phyloP scores from a whole-genome alignment of 106 monocot species.

The Platanthera zijinensis region DNA sequence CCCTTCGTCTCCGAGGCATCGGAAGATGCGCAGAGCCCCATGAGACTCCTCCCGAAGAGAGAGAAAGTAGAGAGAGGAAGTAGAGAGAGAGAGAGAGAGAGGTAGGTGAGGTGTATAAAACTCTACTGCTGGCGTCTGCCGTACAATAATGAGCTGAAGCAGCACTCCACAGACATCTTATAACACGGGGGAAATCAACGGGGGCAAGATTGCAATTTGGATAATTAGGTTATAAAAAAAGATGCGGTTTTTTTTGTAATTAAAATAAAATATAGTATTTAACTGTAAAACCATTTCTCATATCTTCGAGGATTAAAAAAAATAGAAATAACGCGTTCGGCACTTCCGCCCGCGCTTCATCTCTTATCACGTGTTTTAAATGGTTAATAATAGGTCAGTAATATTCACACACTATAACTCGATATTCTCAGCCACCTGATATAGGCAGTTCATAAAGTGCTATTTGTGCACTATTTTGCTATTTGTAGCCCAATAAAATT shows the following conservation, averaged over 20 bases:
- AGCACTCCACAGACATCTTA: not conserved
- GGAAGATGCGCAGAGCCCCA: conserved; percentile 73
- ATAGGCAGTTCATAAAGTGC: too few relatives aligned
- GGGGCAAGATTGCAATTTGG: not conserved
- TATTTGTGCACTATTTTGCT: too few relatives aligned
- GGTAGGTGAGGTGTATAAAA: not conserved
- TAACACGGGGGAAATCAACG: not conserved
- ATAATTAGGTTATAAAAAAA: not conserved
- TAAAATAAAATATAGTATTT: not conserved
- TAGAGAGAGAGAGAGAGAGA: conserved; percentile 2
- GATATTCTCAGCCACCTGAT: too few relatives aligned
- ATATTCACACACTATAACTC: too few relatives aligned
- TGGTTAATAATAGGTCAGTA: too few relatives aligned
- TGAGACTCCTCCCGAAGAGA: conserved; percentile 2
- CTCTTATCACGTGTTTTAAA: too few relatives aligned
- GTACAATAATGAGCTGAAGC: not conserved
- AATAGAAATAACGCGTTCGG: too few relatives aligned
- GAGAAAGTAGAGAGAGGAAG: not conserved
- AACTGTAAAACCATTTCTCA: not conserved
- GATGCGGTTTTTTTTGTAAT: not conserved
- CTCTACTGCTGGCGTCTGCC: not conserved
- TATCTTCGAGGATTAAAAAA: too few relatives aligned
- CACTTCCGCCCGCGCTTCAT: too few relatives aligned
- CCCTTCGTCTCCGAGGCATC: conserved; percentile 21
- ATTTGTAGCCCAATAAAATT: too few relatives aligned